These are phyloP conservation scores for Nothophytophthora sp. DNA, from an alignment of 352 stramenopile species.

Conservation along the genomic window DNA sequence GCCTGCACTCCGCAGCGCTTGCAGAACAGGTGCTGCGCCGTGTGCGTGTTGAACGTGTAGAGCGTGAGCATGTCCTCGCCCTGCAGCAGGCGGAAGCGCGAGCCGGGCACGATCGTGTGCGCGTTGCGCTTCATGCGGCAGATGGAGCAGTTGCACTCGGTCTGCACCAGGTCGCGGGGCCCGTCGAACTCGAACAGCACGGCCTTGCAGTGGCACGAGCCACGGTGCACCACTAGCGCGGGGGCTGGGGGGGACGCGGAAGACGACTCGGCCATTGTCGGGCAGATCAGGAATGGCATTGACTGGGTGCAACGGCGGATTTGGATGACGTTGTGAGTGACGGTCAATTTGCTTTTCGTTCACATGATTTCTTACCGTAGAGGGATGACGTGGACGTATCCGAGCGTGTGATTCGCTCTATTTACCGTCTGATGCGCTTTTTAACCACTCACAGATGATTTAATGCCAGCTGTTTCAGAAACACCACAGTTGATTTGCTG, in stretches of 20 bases:
- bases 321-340: too few species aligned
- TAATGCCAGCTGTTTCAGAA: constrained; percentile 8
- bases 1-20: constrained; percentile 70
- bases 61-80: constrained; percentile 52
- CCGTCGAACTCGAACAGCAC: constrained; percentile 77
- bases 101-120: constrained; percentile 64
- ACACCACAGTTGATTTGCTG: too few species aligned
- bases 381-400: too few species aligned
- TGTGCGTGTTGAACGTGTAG: constrained; percentile 86
- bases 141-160: constrained; percentile 86
- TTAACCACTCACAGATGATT: too few species aligned
- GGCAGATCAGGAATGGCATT: too few species aligned
- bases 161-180: constrained; percentile 50
- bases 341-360: too few species aligned
- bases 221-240: constrained; percentile 37
- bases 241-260: too few species aligned
- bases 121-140: constrained; percentile 82
- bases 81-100: constrained; percentile 53
- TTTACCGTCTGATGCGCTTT: too few species aligned
- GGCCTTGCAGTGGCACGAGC: constrained; percentile 69
- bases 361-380: too few species aligned
- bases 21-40: constrained; percentile 84
- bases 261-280: too few species aligned
- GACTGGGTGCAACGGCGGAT: too few species aligned
- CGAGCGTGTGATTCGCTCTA: too few species aligned